Conservation (phyloP, 768 basidiomycete genomes). For the Lactarius pseudohatsudake region DNA sequence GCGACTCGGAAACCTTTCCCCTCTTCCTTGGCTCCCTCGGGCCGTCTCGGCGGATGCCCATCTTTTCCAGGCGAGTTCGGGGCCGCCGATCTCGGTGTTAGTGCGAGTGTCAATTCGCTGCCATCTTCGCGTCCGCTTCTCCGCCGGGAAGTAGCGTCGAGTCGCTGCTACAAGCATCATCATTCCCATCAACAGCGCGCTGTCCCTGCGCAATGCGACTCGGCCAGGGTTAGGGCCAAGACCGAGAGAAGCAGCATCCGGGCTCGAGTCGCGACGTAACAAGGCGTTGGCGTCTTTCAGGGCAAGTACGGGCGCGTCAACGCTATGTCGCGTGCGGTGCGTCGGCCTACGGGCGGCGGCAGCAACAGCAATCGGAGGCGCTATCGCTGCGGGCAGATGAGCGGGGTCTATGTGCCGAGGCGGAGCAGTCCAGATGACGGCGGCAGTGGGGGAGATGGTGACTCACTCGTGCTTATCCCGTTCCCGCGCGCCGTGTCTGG, state of each 20-base stretch:
- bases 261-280: too few species aligned
- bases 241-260: too few species aligned
- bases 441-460: slow-evolving; percentile 28
- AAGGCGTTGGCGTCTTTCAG: too few species aligned
- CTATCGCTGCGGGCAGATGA: slow-evolving; percentile 18
- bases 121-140: not conserved
- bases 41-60: not conserved
- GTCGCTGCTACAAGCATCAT: slow-evolving; percentile 40
- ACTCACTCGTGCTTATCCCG: slow-evolving; percentile 48
- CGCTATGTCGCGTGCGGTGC: too few species aligned
- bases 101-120: not conserved
- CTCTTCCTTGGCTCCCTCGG: not conserved
- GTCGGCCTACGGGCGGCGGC: too few species aligned
- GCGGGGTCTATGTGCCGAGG: slow-evolving; percentile 19
- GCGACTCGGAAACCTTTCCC: slow-evolving; percentile 16
- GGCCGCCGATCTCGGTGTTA: slow-evolving; percentile 2
- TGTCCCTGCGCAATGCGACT: too few species aligned
- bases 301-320: too few species aligned
- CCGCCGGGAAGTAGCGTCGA: slow-evolving; percentile 38
- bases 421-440: slow-evolving; percentile 19
- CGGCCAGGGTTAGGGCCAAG: too few species aligned
- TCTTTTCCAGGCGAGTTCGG: slow-evolving; percentile 4
- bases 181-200: not conserved
- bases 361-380: too few species aligned
- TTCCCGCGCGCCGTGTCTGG: slow-evolving; percentile 63